A percentile compares a stretch with the other conserved stretches of the same genome.
phyloP scores from a whole-genome alignment of 2,329 filamentous ascomycete species.

The Albifimbria verrucaria region DNA sequence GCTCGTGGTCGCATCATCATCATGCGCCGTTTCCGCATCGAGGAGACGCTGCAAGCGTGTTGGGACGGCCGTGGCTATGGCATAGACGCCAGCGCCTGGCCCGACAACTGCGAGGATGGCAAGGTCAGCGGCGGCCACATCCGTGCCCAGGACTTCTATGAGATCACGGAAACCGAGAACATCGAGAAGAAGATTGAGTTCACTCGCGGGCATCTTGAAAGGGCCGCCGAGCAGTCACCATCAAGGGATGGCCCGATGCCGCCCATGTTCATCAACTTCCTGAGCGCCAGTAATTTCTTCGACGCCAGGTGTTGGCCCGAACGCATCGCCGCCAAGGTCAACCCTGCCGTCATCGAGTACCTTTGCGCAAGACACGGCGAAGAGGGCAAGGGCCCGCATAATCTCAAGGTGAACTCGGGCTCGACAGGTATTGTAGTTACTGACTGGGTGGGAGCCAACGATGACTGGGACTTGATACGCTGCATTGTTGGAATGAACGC shows the following conservation, averaged over 20 bases:
- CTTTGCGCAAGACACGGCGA: slow-evolving; percentile 56
- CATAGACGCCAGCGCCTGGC: slow-evolving; percentile 68
- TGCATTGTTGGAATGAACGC: slow-evolving; percentile 92
- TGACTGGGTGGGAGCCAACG: slow-evolving; percentile 85
- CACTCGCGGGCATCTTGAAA: slow-evolving; percentile 71
- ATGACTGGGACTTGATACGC: slow-evolving; percentile 86
- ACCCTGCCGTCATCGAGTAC: slow-evolving; percentile 69
- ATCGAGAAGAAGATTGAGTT: slow-evolving; percentile 79
- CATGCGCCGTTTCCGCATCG: slow-evolving; percentile 73
- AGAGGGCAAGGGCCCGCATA: slow-evolving; percentile 44
- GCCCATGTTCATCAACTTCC: slow-evolving; percentile 85
- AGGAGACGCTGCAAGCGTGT: slow-evolving; percentile 49
- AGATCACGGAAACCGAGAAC: slow-evolving; percentile 69
- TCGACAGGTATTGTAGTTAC: slow-evolving; percentile 85
- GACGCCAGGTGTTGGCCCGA: slow-evolving; percentile 90
- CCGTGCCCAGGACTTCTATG: slow-evolving; percentile 92
- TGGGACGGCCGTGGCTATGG: slow-evolving; percentile 52
- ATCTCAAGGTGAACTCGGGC: slow-evolving; percentile 62
- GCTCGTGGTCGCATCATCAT: slow-evolving; percentile 81
- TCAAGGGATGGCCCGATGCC: slow-evolving; percentile 33
- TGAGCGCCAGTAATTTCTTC: slow-evolving; percentile 93
- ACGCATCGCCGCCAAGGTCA: slow-evolving; percentile 81
- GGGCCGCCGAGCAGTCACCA: slow-evolving; percentile 55
- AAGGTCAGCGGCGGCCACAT: slow-evolving; percentile 67
- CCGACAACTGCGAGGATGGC: slow-evolving; percentile 82